Evolutionary conservation across 768 basidiomycete genomes (phyloP).

Genomic region (Xerocomus spinulosus): DNA sequence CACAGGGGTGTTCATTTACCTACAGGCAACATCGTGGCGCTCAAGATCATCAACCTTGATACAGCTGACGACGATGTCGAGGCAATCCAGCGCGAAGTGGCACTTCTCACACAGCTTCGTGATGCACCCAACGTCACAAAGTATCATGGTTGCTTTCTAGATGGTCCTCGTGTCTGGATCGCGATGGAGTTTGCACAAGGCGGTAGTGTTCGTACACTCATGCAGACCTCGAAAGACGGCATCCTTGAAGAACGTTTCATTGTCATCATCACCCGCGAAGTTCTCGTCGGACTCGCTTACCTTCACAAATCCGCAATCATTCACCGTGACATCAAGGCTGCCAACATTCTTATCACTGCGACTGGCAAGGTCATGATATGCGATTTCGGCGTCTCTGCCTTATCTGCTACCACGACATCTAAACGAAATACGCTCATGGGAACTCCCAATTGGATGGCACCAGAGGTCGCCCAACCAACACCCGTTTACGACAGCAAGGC

Average conservation of each 20-base stretch:
- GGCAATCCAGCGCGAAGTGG: slow-evolving; percentile 95
- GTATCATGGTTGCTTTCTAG: slow-evolving; percentile 95
- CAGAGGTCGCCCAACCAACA: slow-evolving; percentile 87
- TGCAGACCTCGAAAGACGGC: slow-evolving; percentile 77
- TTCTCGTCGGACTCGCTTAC: slow-evolving; percentile 80
- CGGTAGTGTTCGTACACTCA: slow-evolving; percentile 87
- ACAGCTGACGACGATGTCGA: slow-evolving; percentile 93
- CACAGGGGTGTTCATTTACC: slow-evolving; percentile 84
- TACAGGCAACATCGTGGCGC: slow-evolving; percentile 84
- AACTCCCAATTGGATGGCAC: slow-evolving; percentile 99
- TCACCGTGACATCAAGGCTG: slow-evolving; percentile 96
- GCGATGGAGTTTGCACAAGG: slow-evolving; percentile 98
- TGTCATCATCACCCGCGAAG: slow-evolving; percentile 83
- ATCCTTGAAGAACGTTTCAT: slow-evolving; percentile 87
- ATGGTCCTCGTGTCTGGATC: slow-evolving; percentile 97
- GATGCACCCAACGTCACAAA: slow-evolving; percentile 89
- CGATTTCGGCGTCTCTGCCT: slow-evolving; percentile 97
- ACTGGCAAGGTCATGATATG: slow-evolving; percentile 91
- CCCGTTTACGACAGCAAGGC: slow-evolving; percentile 96
- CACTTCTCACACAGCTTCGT: slow-evolving; percentile 82
- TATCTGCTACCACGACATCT: slow-evolving; percentile 76
- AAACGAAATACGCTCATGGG: slow-evolving; percentile 96
- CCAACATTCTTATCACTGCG: slow-evolving; percentile 88
- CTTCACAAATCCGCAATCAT: slow-evolving; percentile 94
- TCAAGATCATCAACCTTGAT: slow-evolving; percentile 99